Percentiles rank a stretch among this genome's conserved stretches.
These are phyloP conservation scores for Uromyces viciae-fabae DNA, from an alignment of 1,284 basidiomycete genomes.

Conservation along the genomic window DNA sequence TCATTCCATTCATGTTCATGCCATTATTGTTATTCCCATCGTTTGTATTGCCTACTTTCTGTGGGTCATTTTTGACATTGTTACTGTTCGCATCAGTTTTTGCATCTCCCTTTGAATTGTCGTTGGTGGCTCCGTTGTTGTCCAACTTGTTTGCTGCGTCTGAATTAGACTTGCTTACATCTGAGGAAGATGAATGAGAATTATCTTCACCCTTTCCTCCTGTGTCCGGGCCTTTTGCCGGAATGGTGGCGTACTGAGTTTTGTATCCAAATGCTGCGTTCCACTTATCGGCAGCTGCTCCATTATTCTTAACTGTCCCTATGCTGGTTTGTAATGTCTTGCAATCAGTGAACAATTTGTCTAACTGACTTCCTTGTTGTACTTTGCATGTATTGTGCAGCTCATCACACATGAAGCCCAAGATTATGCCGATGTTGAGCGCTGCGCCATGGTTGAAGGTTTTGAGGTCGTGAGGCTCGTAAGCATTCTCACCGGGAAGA, in stretches of 20 bases:
- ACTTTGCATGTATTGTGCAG: slow-evolving; percentile 18
- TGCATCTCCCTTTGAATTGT: too few species aligned
- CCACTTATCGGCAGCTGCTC: not conserved
- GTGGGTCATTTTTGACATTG: too few species aligned
- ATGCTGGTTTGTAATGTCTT: not conserved
- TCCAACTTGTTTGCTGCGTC: too few species aligned
- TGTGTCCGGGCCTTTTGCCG: not conserved
- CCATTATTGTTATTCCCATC: too few species aligned
- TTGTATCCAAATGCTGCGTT: not conserved
- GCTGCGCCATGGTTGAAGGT: slow-evolving; percentile 2
- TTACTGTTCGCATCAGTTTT: too few species aligned
- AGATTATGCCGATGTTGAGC: not conserved
- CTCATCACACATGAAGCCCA: slow-evolving; percentile 17
- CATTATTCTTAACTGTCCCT: not conserved
- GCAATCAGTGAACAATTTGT: not conserved
- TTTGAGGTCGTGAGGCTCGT: not conserved
- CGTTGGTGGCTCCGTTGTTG: too few species aligned
- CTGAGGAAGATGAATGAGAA: too few species aligned
- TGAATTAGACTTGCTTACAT: too few species aligned
- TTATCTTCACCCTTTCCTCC: slow-evolving; percentile 51
- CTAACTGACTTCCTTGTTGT: not conserved
- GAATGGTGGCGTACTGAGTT: not conserved
- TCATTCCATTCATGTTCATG: too few species aligned
- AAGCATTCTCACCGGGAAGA: not conserved
- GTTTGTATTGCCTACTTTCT: too few species aligned